phyloP scores from a whole-genome alignment of 2,329 filamentous ascomycete species.

The Curvularia hawaiiensis region DNA sequence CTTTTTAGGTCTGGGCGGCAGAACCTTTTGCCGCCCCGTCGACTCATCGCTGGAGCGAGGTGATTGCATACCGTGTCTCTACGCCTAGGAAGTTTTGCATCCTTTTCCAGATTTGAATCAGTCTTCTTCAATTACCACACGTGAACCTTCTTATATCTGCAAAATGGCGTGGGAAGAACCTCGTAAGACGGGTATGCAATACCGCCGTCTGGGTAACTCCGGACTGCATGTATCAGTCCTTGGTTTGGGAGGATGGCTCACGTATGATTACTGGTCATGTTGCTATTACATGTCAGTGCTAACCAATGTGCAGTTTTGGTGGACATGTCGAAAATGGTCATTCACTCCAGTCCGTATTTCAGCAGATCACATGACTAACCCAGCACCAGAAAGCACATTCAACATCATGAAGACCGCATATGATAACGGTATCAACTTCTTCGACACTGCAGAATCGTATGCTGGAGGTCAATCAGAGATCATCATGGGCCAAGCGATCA shows the following conservation, averaged over 20 bases:
- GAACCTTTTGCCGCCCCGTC: slow-evolving; percentile 1
- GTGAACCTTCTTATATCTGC: background rate
- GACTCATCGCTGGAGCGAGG: background rate
- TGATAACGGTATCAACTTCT: slow-evolving; percentile 56
- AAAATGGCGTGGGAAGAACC: slow-evolving; percentile 41
- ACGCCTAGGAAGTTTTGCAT: background rate
- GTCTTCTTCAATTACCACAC: background rate
- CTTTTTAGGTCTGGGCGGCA: background rate
- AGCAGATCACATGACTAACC: slow-evolving; percentile 2
- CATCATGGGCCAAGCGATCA: slow-evolving; percentile 62
- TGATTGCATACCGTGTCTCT: background rate
- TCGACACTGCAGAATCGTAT: slow-evolving; percentile 47
- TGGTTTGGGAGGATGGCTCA: slow-evolving; percentile 67
- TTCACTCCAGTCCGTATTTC: background rate
- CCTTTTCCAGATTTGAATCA: background rate
- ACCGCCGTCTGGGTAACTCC: slow-evolving; percentile 72
- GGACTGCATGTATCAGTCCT: slow-evolving; percentile 77
- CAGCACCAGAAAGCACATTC: slow-evolving; percentile 57
- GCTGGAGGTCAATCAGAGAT: slow-evolving; percentile 59
- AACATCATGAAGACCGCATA: slow-evolving; percentile 61
- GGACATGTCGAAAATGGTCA: slow-evolving; percentile 71
- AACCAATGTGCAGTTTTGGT: slow-evolving; percentile 49
- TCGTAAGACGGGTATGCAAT: slow-evolving; percentile 53
- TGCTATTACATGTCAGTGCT: background rate
- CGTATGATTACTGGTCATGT: slow-evolving; percentile 56